A percentile compares a stretch with the other conserved stretches of the same genome.
Evolutionary conservation across 495 filamentous ascomycete species (phyloP).

Genomic region (Apiosordaria backusii): DNA sequence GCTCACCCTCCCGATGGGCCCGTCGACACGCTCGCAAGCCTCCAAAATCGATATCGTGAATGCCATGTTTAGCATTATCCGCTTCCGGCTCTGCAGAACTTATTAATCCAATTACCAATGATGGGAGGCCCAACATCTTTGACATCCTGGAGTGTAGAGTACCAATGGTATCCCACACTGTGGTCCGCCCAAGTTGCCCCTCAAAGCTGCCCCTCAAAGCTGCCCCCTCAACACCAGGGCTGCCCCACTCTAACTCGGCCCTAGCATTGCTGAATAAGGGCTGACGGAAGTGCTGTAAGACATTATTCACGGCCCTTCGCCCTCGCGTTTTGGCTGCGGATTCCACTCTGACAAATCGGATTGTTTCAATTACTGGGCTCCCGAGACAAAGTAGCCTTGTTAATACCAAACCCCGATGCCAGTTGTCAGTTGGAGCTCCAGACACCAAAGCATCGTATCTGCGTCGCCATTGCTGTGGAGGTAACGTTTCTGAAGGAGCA

Average conservation of each 20-base stretch:
- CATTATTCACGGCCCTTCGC: conserved; percentile 1
- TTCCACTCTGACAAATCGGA: background rate
- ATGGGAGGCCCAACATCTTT: background rate
- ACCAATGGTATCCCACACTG: background rate
- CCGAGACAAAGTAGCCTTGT: background rate
- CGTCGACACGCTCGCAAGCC: background rate
- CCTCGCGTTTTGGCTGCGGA: conserved; percentile 8
- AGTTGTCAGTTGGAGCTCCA: background rate
- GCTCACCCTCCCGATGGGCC: background rate
- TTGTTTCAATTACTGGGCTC: background rate
- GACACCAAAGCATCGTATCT: background rate
- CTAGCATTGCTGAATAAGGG: conserved; percentile 27
- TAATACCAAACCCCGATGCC: too few relatives aligned
- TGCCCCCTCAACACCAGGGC: background rate
- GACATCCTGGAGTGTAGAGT: background rate
- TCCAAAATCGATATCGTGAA: background rate
- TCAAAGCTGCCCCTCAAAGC: background rate
- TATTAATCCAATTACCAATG: background rate
- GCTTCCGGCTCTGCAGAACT: background rate
- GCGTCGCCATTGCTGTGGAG: background rate
- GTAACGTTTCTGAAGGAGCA: background rate
- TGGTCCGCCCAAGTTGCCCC: background rate
- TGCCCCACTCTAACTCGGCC: background rate
- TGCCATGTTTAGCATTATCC: background rate
- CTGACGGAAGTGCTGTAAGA: conserved; percentile 19